These are phyloP conservation scores for Patellifolia procumbens DNA, from an alignment of 179 eudicot genomes.

Conservation along the genomic window DNA sequence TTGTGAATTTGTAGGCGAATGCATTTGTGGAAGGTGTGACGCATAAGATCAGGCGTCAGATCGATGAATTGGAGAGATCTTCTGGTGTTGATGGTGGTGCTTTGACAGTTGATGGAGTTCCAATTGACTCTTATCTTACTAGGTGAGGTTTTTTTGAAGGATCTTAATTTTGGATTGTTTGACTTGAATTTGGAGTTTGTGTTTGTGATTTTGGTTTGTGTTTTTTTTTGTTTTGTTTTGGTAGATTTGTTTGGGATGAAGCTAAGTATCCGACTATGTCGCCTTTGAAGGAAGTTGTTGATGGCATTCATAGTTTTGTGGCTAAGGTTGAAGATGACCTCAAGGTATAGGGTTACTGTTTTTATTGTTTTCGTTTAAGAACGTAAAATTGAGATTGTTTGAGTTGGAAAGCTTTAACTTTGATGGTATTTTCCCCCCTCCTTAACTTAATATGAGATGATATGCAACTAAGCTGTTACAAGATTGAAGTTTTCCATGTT, in stretches of 20 bases:
- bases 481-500: neutral
- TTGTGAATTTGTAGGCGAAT: slow-evolving; percentile 1
- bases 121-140: slow-evolving; percentile 86
- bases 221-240: slow-evolving; percentile 14
- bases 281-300: slow-evolving; percentile 79
- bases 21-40: slow-evolving; percentile 84
- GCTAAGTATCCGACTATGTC: slow-evolving; percentile 95
- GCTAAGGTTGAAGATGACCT: slow-evolving; percentile 97
- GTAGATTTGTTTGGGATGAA: slow-evolving; percentile 95
- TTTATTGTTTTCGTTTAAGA: too few species aligned
- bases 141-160: slow-evolving; percentile 39
- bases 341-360: slow-evolving; percentile 50
- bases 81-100: slow-evolving; percentile 72
- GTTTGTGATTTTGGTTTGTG: neutral
- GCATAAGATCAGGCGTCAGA: slow-evolving; percentile 92
- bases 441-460: too few species aligned
- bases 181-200: slow-evolving; percentile 9
- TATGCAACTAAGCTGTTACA: neutral
- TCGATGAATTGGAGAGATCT: slow-evolving; percentile 80
- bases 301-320: slow-evolving; percentile 78
- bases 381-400: neutral
- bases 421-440: too few species aligned
- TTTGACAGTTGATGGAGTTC: slow-evolving; percentile 90
- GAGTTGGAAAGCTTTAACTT: neutral
- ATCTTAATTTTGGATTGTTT: slow-evolving; percentile 22